These are phyloP conservation scores for Candida pseudoviswanathii DNA, from an alignment of 1,139 yeast genomes.

Conservation along the genomic window DNA sequence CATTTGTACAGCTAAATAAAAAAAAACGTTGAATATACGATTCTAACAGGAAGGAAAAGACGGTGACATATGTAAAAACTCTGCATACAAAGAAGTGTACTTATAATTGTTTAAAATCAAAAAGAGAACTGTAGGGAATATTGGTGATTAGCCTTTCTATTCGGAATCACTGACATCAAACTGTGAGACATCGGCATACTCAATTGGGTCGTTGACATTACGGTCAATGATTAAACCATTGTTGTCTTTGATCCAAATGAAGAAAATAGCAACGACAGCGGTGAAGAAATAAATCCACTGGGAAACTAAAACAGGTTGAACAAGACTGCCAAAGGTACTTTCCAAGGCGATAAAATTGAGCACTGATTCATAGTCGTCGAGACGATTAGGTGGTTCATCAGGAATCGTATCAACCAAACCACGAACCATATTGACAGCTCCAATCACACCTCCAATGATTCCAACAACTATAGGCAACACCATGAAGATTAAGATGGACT, in stretches of 20 bases:
- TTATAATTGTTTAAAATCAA: not conserved
- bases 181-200: constrained; percentile 20
- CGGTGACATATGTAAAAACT: not conserved
- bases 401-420: constrained; percentile 4
- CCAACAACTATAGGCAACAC: constrained; percentile 28
- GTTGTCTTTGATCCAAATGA: constrained; percentile 39
- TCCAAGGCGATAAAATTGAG: constrained; percentile 5
- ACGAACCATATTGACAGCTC: not conserved
- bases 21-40: not conserved
- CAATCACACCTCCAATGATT: constrained; percentile 13
- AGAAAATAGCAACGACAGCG: constrained; percentile 26
- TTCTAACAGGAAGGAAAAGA: not conserved
- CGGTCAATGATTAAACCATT: constrained; percentile 34
- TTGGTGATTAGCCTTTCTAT: not conserved
- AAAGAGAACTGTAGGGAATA: not conserved
- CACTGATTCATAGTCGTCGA: constrained; percentile 11
- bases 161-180: constrained; percentile 21
- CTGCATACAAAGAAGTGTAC: not conserved
- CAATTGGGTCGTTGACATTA: constrained; percentile 19
- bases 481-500: constrained; percentile 32
- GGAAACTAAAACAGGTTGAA: constrained; percentile 18
- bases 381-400: constrained; percentile 8
- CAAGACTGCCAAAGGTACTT: not conserved
- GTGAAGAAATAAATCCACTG: constrained; percentile 20
- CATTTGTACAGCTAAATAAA: not conserved